Base-by-base conservation (phyloP, 192 early-diverging fungal genomes). In the Podila epicladia region DNA sequence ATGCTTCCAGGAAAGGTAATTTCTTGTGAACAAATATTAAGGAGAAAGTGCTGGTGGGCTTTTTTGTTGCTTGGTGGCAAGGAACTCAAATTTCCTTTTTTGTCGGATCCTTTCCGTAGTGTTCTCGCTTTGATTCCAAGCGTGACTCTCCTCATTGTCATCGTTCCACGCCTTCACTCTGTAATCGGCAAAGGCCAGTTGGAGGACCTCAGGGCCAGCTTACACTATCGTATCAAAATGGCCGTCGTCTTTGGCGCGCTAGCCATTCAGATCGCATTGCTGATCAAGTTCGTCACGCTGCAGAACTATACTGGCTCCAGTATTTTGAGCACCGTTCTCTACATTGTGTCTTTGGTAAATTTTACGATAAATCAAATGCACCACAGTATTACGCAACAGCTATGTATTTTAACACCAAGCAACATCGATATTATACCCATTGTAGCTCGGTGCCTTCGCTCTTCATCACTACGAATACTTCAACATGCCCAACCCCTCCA, bases 401-500 rank as follows among this genome's bases (percentile, higher is more conserved):
- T 37, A 37, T 8, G 41, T 45, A 45, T 45, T 15, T 11, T 15
- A 45, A 9, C 32, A 37, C 19, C 8, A 8, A 45, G 2, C 17
- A 29, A 32, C 38, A 22, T 37, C 37, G 5, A 2, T 19, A 17
- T 17, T 28, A 20, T 31, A 9, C 26, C 20, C 62, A 64, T 38
- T 31, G 24, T 53, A 79, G 75, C 22, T 38, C 9, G 58, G 50
- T 13, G 71, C 76, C 15, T 41, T 33, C 0, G 11, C 58, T 5
- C 31, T 80, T 32, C 76, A 80, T 28, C 68, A 65, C 61, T 73
- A 59, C 28, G 76, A 80, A 26, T 59, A 68, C 55, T 80, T 69
- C 71, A 80, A 80, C 50, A 73, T 80, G 71, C 37, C 61, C 31
- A 80, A 80, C 15, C 55, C 87, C 9, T 87, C 89, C 7, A 70